Evolutionary conservation across 2,329 filamentous ascomycete species (phyloP), one percentile per base, ranked within the genome.

Genomic region (Colletotrichum musicola): DNA sequence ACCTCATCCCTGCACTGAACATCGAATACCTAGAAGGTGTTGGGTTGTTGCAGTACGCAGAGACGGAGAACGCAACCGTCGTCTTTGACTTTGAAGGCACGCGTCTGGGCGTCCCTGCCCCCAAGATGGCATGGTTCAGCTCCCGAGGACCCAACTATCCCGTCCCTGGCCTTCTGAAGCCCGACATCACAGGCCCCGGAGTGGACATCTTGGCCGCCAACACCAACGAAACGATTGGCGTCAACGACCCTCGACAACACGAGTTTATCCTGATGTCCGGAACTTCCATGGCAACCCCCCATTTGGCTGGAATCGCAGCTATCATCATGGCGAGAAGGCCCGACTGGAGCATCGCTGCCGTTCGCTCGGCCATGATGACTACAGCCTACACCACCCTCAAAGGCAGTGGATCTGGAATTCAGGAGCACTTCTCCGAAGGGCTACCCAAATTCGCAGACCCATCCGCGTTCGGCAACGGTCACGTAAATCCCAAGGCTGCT

Each of bases 401-500:
- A 18, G 57, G 57, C 6, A 22, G 16, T 50, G 7, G n/a, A 14
- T 47, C 49, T 7, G 47, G 57, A 5, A 38, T 66, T 1, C 16
- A 49, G 13, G 57, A 62, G 18, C 35, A 18, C 4, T 5, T 40
- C 25, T 16, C 55, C 44, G 25, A 22, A 25, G 3, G 22, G 4
- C 22, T 4, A 25, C 22, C 22, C 4, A 9, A 47, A 6, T 12
- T 60, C 6, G 58, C 49, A 3, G 49, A 56, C 2, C 66, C 69
- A 4, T 64, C 70, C 1, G 25, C 42, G 38, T 68, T 64, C 20
- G 69, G 69, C 6, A 53, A 62, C 12, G 69, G 68, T 30, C 68
- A 71, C 44, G 46, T 71, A 6, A 54, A 71, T 27, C 73, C 71
- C 3, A 71, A 72, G 6, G 74, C 74, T 14, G 73, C 74, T 44